A percentile compares a stretch with the other conserved stretches of the same genome.
These are phyloP conservation scores for Mariannaea elegans DNA, from an alignment of 2,329 filamentous ascomycete species.

Conservation along the genomic window DNA sequence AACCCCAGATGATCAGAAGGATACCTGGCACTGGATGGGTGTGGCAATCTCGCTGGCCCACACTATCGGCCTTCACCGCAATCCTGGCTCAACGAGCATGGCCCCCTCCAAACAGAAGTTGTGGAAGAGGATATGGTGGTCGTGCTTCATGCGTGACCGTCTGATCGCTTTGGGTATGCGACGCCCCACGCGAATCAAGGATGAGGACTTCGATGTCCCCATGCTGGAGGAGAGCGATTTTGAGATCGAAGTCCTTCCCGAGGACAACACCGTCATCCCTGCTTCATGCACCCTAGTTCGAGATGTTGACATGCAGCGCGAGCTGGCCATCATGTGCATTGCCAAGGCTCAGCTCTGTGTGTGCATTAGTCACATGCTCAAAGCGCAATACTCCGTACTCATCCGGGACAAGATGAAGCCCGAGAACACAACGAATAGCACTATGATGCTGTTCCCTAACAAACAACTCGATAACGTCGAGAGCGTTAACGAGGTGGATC, in stretches of 20 bases:
- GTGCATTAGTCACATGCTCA: constrained; percentile 88
- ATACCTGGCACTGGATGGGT: constrained; percentile 99
- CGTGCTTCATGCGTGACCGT: constrained; percentile 93
- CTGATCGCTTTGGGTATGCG: constrained; percentile 94
- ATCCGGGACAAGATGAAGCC: constrained; percentile 84
- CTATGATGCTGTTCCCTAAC: constrained; percentile 92
- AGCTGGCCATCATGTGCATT: constrained; percentile 89
- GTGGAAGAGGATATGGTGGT: constrained; percentile 99
- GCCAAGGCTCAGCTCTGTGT: constrained; percentile 90
- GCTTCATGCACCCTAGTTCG: constrained; percentile 75
- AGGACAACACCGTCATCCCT: constrained; percentile 74
- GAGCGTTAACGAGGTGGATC: constrained; percentile 81
- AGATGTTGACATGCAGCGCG: constrained; percentile 76
- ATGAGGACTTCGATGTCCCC: constrained; percentile 91
- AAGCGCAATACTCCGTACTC: constrained; percentile 90
- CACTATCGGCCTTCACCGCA: constrained; percentile 91
- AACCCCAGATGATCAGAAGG: constrained; percentile 95
- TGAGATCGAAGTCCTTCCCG: constrained; percentile 74
- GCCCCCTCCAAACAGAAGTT: constrained; percentile 77
- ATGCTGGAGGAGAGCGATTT: constrained; percentile 89
- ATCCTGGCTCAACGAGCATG: constrained; percentile 81
- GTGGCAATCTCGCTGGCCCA: constrained; percentile 92
- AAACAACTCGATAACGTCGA: constrained; percentile 84
- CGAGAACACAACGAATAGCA: constrained; percentile 77
- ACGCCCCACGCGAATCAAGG: constrained; percentile 89